Percentiles rank a stretch among this genome's conserved stretches.
Evolutionary conservation across 2,329 filamentous ascomycete genomes (phyloP).

Genomic region (Podosphaera aphanis): DNA sequence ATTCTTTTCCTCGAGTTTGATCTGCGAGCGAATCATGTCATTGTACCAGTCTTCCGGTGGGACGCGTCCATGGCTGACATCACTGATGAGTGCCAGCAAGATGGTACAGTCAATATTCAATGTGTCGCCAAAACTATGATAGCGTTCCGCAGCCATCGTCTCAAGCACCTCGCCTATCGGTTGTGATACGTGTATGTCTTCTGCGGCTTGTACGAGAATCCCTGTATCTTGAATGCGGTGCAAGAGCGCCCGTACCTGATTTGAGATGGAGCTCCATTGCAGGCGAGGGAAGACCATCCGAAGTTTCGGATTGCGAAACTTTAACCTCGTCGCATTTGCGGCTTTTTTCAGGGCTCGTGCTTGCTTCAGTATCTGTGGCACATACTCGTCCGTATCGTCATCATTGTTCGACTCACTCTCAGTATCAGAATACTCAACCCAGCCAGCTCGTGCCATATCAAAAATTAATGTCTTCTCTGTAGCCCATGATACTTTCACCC

Average conservation of each 20-base stretch:
- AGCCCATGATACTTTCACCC: conserved; percentile 45
- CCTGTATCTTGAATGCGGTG: conserved; percentile 28
- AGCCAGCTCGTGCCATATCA: conserved; percentile 45
- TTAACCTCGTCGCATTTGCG: conserved; percentile 29
- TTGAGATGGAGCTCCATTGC: conserved; percentile 20
- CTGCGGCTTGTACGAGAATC: conserved; percentile 13
- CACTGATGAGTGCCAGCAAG: conserved; percentile 42
- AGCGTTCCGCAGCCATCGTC: conserved; percentile 19
- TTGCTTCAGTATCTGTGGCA: conserved; percentile 33
- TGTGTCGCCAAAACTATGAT: conserved; percentile 18
- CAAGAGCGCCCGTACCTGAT: conserved; percentile 32
- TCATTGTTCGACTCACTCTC: conserved; percentile 18
- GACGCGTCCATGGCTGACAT: conserved; percentile 23
- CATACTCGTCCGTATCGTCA: conserved; percentile 19
- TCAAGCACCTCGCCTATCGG: conserved; percentile 8
- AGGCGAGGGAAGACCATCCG: conserved; percentile 38
- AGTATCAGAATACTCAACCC: conserved; percentile 25
- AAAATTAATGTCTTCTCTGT: conserved; percentile 39
- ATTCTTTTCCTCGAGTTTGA: conserved; percentile 35
- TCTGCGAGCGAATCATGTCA: conserved; percentile 22
- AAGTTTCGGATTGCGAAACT: conserved; percentile 34
- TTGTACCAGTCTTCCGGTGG: conserved; percentile 15
- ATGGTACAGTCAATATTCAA: conserved; percentile 40
- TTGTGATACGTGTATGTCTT: conserved; percentile 9
- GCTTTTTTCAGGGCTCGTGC: conserved; percentile 34